phyloP scores from a whole-genome alignment of 306 rosid genomes.

The Prunus salicina region DNA sequence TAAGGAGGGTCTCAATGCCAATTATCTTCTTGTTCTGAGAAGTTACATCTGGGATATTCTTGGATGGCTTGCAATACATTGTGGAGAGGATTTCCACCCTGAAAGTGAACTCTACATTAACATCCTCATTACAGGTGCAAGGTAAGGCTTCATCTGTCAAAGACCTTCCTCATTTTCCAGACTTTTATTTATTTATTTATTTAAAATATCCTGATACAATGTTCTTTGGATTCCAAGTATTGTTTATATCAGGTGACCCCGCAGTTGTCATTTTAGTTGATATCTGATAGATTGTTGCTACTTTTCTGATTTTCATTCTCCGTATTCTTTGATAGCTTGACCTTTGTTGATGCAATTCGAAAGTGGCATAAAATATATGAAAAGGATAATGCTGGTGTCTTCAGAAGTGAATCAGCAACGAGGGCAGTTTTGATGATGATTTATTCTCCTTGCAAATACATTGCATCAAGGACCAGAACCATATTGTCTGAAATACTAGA shows the following conservation, averaged over 20 bases:
- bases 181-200: neutral
- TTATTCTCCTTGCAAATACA: conserved; percentile 71
- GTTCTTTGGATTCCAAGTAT: conserved; percentile 12
- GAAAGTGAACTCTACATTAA: conserved; percentile 39
- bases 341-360: conserved; percentile 47
- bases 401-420: conserved; percentile 57
- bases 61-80: conserved; percentile 73
- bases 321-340: conserved; percentile 42
- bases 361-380: conserved; percentile 52
- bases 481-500: conserved; percentile 46
- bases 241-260: conserved; percentile 15
- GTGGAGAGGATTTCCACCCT: conserved; percentile 54
- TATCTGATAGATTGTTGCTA: conserved; percentile 15
- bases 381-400: conserved; percentile 43
- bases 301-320: conserved; percentile 17
- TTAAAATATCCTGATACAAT: neutral
- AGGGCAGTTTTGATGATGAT: conserved; percentile 84
- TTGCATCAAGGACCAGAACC: conserved; percentile 54
- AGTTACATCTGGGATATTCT: conserved; percentile 78
- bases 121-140: conserved; percentile 61
- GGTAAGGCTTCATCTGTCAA: conserved; percentile 44
- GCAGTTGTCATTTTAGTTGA: neutral
- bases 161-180: conserved; percentile 7
- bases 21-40: conserved; percentile 49
- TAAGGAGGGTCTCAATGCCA: conserved; percentile 44